Evolutionary conservation across 1,284 basidiomycete genomes (phyloP).

Genomic region (Takashimella tepidaria): DNA sequence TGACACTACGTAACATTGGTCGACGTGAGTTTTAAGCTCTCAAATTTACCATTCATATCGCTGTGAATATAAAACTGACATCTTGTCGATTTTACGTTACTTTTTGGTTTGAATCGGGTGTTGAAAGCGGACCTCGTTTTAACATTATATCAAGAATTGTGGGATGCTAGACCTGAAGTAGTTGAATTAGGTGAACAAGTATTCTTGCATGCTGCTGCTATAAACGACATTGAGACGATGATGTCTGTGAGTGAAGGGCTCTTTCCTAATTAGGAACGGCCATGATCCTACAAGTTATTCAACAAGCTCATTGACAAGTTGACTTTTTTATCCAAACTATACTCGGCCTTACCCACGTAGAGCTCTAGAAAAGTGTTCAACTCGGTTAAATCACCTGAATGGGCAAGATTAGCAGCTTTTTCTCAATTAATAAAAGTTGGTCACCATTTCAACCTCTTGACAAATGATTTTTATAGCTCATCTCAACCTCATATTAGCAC

Average conservation of each 20-base stretch:
- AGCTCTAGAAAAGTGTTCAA: constrained; percentile 38
- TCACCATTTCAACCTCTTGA: not conserved
- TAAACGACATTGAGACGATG: constrained; percentile 26
- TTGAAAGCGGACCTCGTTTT: constrained; percentile 38
- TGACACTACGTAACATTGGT: constrained; percentile 26
- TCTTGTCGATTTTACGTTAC: no score
- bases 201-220: constrained; percentile 28
- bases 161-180: constrained; percentile 22
- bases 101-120: no score
- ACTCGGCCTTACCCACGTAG: constrained; percentile 1
- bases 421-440: constrained; percentile 29
- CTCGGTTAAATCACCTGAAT: constrained; percentile 23
- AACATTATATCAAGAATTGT: constrained; percentile 25
- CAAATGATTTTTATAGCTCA: not conserved
- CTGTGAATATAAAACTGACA: no score
- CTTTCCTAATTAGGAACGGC: not conserved
- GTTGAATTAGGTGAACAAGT: constrained; percentile 35
- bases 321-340: no score
- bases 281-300: no score
- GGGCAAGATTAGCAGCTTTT: constrained; percentile 39
- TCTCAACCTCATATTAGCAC: constrained; percentile 3
- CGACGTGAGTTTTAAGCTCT: constrained; percentile 23
- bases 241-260: constrained; percentile 12
- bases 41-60: no score
- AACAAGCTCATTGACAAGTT: no score